Base-by-base conservation (phyloP, 495 filamentous ascomycete genomes). In the Aspergillus ostianus region DNA sequence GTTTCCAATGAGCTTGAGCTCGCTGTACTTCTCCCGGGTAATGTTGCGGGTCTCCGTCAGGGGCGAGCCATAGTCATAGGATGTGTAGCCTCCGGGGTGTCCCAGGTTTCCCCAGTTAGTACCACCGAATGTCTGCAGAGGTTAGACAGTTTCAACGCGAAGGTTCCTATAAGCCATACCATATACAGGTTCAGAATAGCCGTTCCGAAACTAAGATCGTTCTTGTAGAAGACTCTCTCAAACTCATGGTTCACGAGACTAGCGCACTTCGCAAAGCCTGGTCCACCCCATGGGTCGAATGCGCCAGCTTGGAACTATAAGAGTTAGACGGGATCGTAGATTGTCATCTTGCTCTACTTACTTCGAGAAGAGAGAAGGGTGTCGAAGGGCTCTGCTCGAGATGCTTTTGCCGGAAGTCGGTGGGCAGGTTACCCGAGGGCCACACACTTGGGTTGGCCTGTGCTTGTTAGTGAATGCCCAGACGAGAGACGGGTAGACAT, bases 31-130 rank as follows among this genome's bases (percentile, higher is more conserved):
- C 63, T 91, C 87, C 26, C 90, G 79, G 15, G 74, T 73, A 27
- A 93, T 69, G 12, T 79, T 81, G 8, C 87, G 82, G 48, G 86
- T 83, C 68, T 94, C 90, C 3, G 79, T 77, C 36, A 93, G 89
- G 4, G 78, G 76, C 32, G 87, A 82, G 44, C 82, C 86, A 63
- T 90, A 92, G 63, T 92, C 86, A 63, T 92, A 91, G 3, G 82
- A 87, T 2, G 89, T 90, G 65, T 91, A 92, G 15, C 86, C 87
- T 17, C 84, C 85, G 3, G 87, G 81, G 62, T 89, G 81, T 0
- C 89, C 89, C 29, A 93, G 69, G 64, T 93, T 92, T 13, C 90
- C 90, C 90, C 90, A 93, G 70, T 93, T 94, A 2, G 89, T 90
- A n/a, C 87, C 89, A 36, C 89, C 89, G 48, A 78, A 88, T 1